Percentiles rank a stretch among this genome's conserved stretches.
Evolutionary conservation across 2,329 filamentous ascomycete species (phyloP).

Genomic region (Fusarium liriodendri): DNA sequence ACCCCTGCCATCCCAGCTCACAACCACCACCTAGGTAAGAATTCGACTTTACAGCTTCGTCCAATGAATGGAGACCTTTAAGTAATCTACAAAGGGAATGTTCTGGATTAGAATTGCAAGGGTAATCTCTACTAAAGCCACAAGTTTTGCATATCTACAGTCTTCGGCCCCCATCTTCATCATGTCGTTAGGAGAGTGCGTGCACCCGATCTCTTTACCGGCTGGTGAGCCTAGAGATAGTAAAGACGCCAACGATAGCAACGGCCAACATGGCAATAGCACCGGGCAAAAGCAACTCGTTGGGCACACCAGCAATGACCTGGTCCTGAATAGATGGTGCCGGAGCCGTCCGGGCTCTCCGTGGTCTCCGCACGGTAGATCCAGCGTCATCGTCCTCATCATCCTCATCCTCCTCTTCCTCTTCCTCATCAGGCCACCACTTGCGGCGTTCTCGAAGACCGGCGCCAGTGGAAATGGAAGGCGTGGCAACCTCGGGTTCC

Average conservation of each 20-base stretch:
- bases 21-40: background rate
- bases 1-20: background rate
- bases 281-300: conserved; percentile 91
- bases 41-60: background rate
- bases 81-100: conserved; percentile 18
- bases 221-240: conserved; percentile 77
- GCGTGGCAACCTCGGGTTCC: conserved; percentile 61
- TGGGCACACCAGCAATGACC: conserved; percentile 90
- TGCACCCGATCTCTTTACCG: conserved; percentile 52
- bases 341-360: conserved; percentile 51
- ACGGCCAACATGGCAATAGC: conserved; percentile 96
- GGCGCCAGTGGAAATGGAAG: conserved; percentile 59
- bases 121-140: conserved; percentile 45
- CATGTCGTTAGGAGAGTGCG: conserved; percentile 48
- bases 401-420: conserved; percentile 64
- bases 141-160: conserved; percentile 48
- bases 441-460: conserved; percentile 65
- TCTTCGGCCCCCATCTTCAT: conserved; percentile 46
- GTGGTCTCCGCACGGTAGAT: conserved; percentile 59
- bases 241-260: conserved; percentile 93
- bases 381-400: conserved; percentile 64
- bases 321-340: conserved; percentile 74
- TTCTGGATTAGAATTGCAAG: conserved; percentile 37
- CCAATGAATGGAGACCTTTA: conserved; percentile 11
- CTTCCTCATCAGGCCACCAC: conserved; percentile 68